Evolutionary conservation across 2,329 filamentous ascomycete species (phyloP).

Genomic region (Zymoseptoria tritici): DNA sequence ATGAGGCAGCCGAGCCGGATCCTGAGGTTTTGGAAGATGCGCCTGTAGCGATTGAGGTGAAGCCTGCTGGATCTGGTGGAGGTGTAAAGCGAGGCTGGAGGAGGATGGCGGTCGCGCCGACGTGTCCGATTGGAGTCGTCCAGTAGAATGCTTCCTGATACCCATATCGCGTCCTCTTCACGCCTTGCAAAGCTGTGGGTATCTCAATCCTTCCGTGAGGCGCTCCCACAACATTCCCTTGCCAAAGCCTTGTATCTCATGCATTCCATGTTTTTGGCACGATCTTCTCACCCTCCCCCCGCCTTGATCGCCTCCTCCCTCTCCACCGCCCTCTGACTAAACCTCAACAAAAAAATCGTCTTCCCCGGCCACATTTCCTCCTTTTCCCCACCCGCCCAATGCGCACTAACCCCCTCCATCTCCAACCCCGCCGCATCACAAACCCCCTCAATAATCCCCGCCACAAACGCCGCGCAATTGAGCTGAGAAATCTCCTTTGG

Average conservation of each 20-base stretch:
- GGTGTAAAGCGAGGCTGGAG: slow-evolving; percentile 10
- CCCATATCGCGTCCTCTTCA: too few species aligned
- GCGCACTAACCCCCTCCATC: slow-evolving; percentile 75
- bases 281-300: slow-evolving; percentile 24
- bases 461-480: slow-evolving; percentile 92
- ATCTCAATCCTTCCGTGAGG: too few species aligned
- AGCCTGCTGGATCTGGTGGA: slow-evolving; percentile 1
- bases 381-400: slow-evolving; percentile 54
- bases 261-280: too few species aligned
- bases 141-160: too few species aligned
- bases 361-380: slow-evolving; percentile 81
- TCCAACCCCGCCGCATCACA: slow-evolving; percentile 89
- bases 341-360: slow-evolving; percentile 93
- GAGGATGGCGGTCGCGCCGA: slow-evolving; percentile 7
- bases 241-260: too few species aligned
- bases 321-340: slow-evolving; percentile 84
- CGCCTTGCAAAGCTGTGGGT: too few species aligned
- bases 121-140: slow-evolving; percentile 15
- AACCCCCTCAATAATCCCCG: slow-evolving; percentile 89
- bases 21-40: background rate
- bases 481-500: slow-evolving; percentile 93
- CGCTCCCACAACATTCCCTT: too few species aligned
- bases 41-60: background rate
- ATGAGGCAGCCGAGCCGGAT: background rate
- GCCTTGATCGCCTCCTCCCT: slow-evolving; percentile 56